These are phyloP conservation scores for Urochloa ruziziensis DNA, from an alignment of 176 grass and related monocot genomes.

Conservation along the genomic window DNA sequence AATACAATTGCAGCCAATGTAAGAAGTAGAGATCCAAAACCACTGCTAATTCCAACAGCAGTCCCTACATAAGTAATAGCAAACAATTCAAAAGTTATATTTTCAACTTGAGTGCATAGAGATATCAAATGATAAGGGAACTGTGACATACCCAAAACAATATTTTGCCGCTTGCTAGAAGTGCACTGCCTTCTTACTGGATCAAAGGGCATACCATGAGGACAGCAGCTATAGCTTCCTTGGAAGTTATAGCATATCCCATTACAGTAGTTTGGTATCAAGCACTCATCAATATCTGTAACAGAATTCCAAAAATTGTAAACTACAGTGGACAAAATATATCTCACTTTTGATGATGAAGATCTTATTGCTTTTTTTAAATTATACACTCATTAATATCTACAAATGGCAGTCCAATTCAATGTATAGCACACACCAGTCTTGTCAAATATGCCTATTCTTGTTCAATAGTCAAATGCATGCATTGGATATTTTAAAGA, in stretches of 20 bases:
- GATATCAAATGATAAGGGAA: not conserved
- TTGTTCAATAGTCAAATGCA: not conserved
- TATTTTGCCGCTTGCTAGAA: conserved; percentile 22
- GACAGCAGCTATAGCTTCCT: conserved; percentile 27
- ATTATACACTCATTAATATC: not conserved
- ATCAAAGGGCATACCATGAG: conserved; percentile 9
- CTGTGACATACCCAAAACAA: conserved; percentile 17
- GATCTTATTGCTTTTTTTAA: not conserved
- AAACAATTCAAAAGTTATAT: conserved; percentile 14
- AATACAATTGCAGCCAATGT: not conserved
- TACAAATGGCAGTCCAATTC: not conserved
- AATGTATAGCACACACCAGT: not conserved
- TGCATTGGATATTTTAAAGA: not conserved
- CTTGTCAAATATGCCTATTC: not conserved
- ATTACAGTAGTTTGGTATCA: conserved; percentile 17
- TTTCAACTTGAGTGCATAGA: not conserved
- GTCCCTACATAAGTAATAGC: conserved; percentile 19
- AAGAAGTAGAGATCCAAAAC: conserved; percentile 39
- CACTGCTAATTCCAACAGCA: conserved; percentile 32
- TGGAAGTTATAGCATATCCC: conserved; percentile 20
- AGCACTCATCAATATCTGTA: conserved; percentile 51
- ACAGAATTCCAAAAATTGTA: not conserved
- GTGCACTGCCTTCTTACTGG: conserved; percentile 27
- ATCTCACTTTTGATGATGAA: not conserved
- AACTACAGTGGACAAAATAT: not conserved